Conservation (phyloP, 2,329 filamentous ascomycete species). For the Beauveria bassiana region DNA sequence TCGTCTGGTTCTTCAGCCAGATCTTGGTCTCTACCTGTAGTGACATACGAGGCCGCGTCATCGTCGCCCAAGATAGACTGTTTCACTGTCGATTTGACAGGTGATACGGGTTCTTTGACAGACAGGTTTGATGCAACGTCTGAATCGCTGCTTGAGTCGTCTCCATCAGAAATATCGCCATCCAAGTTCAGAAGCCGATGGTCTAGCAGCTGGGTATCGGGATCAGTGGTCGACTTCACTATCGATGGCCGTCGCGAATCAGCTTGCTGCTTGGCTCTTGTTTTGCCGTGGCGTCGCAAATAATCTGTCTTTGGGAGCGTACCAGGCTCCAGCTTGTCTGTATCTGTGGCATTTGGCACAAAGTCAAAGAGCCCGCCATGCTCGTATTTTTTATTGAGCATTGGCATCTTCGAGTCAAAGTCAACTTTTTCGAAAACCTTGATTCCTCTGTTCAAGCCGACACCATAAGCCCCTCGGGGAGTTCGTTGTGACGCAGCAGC, state of each 20-base stretch:
- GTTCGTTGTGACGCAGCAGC: slow-evolving; percentile 32
- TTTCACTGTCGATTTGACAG: slow-evolving; percentile 40
- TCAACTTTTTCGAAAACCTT: slow-evolving; percentile 48
- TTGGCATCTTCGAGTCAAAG: slow-evolving; percentile 44
- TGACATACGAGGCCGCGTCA: slow-evolving; percentile 44
- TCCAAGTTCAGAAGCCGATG: slow-evolving; percentile 5
- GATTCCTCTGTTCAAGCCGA: slow-evolving; percentile 25
- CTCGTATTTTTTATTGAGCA: slow-evolving; percentile 52
- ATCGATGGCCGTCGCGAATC: slow-evolving; percentile 9
- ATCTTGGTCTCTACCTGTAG: slow-evolving; percentile 43
- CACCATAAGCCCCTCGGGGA: slow-evolving; percentile 16
- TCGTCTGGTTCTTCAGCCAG: slow-evolving; percentile 37
- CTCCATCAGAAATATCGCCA: slow-evolving; percentile 16
- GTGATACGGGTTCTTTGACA: slow-evolving; percentile 41
- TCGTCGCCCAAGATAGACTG: slow-evolving; percentile 35
- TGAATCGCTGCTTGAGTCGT: slow-evolving; percentile 44
- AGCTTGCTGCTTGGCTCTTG: slow-evolving; percentile 28
- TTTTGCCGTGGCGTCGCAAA: slow-evolving; percentile 38
- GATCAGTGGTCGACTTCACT: neutral
- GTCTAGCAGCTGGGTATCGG: neutral
- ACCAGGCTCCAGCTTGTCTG: slow-evolving; percentile 21
- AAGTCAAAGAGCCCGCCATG: slow-evolving; percentile 48
- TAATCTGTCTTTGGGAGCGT: slow-evolving; percentile 40
- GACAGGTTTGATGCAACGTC: slow-evolving; percentile 48
- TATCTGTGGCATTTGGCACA: slow-evolving; percentile 6